A percentile compares a stretch with the other conserved stretches of the same genome.
Conservation (phyloP, 2,329 filamentous ascomycete genomes). For the Fusarium musae region DNA sequence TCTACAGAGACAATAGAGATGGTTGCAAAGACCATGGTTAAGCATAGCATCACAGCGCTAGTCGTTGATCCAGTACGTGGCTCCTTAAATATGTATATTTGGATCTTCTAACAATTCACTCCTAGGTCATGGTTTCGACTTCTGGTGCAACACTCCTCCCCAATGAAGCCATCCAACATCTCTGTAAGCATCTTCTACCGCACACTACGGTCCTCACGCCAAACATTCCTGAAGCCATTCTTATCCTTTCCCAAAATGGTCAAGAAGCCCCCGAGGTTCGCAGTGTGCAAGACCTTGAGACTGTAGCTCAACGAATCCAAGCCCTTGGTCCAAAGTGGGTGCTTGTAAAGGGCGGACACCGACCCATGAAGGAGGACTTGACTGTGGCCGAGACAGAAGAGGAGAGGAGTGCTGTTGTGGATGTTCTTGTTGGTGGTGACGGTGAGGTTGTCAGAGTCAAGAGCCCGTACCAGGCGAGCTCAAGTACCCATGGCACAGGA, state of each 20-base stretch:
- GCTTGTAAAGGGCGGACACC: slow-evolving; percentile 89
- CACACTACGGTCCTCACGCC: slow-evolving; percentile 77
- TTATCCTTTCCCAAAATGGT: slow-evolving; percentile 68
- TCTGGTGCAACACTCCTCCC: slow-evolving; percentile 78
- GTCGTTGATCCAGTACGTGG: slow-evolving; percentile 53
- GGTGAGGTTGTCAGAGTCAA: slow-evolving; percentile 70
- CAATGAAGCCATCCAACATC: slow-evolving; percentile 68
- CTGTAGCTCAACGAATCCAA: slow-evolving; percentile 73
- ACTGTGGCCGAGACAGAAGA: slow-evolving; percentile 66
- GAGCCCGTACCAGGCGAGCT: slow-evolving; percentile 76
- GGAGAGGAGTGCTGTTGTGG: slow-evolving; percentile 75
- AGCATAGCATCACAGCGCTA: slow-evolving; percentile 47
- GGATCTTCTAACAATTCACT: not conserved
- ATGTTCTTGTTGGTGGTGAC: slow-evolving; percentile 76
- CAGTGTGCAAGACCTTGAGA: slow-evolving; percentile 73
- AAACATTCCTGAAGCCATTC: slow-evolving; percentile 78
- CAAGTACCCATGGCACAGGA: slow-evolving; percentile 92
- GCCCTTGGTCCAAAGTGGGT: slow-evolving; percentile 81
- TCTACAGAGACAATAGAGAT: slow-evolving; percentile 52
- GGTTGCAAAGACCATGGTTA: slow-evolving; percentile 47
- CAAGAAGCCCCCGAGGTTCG: slow-evolving; percentile 55
- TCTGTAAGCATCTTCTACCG: slow-evolving; percentile 71
- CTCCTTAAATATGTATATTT: too few species aligned
- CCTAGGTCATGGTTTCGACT: slow-evolving; percentile 90
- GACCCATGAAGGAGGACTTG: slow-evolving; percentile 76